Percentiles rank a stretch among this genome's conserved stretches.
Conservation (phyloP, 495 filamentous ascomycete genomes). For the Bathelium albidoporum region DNA sequence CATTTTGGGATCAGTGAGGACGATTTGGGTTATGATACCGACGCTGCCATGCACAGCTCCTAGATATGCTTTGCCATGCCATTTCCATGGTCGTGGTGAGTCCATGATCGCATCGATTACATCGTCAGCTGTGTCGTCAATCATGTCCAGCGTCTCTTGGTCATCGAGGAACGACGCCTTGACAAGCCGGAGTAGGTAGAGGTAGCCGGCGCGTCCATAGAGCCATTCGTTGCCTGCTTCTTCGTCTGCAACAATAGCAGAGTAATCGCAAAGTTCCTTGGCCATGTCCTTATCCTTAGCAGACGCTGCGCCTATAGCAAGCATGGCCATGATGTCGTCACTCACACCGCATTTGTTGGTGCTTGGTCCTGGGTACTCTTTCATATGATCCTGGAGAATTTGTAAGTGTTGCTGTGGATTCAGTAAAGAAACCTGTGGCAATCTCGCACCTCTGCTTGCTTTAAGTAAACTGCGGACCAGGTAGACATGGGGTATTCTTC, state of each 20-base stretch:
- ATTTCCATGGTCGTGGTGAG: conserved; percentile 43
- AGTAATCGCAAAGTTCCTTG: conserved; percentile 34
- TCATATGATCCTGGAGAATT: conserved; percentile 31
- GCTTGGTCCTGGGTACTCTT: conserved; percentile 32
- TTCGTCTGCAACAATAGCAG: conserved; percentile 30
- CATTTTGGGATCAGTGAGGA: conserved; percentile 37
- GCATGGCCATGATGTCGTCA: conserved; percentile 44
- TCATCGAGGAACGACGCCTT: conserved; percentile 30
- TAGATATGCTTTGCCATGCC: conserved; percentile 47
- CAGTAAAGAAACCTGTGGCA: not conserved
- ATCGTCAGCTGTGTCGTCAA: conserved; percentile 32
- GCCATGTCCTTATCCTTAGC: conserved; percentile 35
- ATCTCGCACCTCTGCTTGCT: conserved; percentile 18
- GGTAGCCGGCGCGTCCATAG: conserved; percentile 49
- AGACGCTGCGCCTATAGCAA: conserved; percentile 41
- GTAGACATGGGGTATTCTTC: conserved; percentile 33
- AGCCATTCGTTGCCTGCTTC: conserved; percentile 42
- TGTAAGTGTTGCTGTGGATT: not conserved
- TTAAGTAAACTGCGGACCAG: conserved; percentile 38
- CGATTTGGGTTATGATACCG: conserved; percentile 53
- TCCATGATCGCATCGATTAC: conserved; percentile 35
- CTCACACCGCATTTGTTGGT: conserved; percentile 41
- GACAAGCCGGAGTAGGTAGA: conserved; percentile 48
- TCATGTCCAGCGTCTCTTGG: conserved; percentile 24
- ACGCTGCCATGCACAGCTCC: conserved; percentile 53